These are phyloP conservation scores for Trichosporon inkin DNA, from an alignment of 1,284 basidiomycete genomes.

Conservation along the genomic window DNA sequence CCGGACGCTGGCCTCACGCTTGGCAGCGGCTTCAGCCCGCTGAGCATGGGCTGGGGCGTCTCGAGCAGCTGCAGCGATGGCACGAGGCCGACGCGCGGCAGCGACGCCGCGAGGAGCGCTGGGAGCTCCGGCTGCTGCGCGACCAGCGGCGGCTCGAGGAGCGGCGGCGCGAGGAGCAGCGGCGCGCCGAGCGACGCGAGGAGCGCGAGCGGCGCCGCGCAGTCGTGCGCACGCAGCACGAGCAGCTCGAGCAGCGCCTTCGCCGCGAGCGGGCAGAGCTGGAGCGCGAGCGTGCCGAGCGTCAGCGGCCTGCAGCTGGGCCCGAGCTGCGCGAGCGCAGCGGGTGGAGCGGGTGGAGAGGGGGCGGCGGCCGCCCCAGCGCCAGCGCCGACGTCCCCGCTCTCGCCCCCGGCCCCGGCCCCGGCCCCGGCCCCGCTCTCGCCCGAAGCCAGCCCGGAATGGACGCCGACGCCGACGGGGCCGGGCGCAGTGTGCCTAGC, in stretches of 20 bases:
- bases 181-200: background rate
- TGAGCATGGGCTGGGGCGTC: background rate
- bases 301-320: background rate
- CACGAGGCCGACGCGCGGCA: background rate
- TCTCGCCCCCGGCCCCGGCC: background rate
- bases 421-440: too few relatives aligned
- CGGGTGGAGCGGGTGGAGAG: background rate
- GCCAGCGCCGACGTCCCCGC: background rate
- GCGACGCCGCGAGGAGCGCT: background rate
- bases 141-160: background rate
- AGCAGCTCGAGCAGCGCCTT: background rate
- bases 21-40: background rate
- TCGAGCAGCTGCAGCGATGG: background rate
- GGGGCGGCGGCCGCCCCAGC: background rate
- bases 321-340: background rate
- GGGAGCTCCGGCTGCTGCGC: background rate
- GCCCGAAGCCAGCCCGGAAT: background rate
- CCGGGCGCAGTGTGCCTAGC: background rate
- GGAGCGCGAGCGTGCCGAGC: background rate
- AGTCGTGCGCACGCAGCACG: background rate
- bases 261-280: background rate
- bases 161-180: background rate
- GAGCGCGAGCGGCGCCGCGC: background rate
- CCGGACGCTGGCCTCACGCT: background rate
- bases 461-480: background rate